Evolutionary conservation across 164 flowering plant species (phyloP), one percentile per base, ranked within the genome.

Genomic region (Vitis labrusca): DNA sequence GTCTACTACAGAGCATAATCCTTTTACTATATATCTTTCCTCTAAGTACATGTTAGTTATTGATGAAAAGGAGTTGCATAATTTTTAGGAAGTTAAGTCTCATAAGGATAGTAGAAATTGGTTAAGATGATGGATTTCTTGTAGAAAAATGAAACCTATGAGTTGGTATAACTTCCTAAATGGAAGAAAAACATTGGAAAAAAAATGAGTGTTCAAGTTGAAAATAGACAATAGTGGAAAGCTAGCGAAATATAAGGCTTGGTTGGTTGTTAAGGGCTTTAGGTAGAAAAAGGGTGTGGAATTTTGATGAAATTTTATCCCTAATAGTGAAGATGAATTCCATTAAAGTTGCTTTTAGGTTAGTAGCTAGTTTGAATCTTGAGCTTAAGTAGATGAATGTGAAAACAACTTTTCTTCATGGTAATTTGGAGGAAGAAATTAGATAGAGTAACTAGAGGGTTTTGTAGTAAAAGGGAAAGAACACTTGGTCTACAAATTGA

Each of bases 191-290:
- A 61, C 10, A 61, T 23, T 23, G 23, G 1, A 23, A 23, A 23
- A 23, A 1, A 23, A 1, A 23, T 23, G 10, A 8, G 50, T 50
- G 14, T 17, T 37, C 10, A 61, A 14, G 17, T 32, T 8, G 3
- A 37, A 37, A 61, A 61, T 23, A 3, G 50, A 61, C 6, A 14
- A 17, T 3, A 61, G 5, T 14, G 17, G 23, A 32, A 37, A 61
- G 16, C 7, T 32, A 13, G 50, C 5, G 0, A 59, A 29, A 13
- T 9, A 14, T 3, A 61, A 61, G 9, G 64, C 19, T 32, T 12
- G 64, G n/a, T 61, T 61, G 48, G 64, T 44, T 13, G 64, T 61
- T 7, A 37, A 61, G 44, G 63, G 50, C 10, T 61, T 61, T 32
- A 0, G 8, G 6, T 16, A 30, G n/a, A 60, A 60, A 16, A 30